Evolutionary conservation across 2,329 filamentous ascomycete genomes (phyloP).

Genomic region (Colletotrichum sidae): DNA sequence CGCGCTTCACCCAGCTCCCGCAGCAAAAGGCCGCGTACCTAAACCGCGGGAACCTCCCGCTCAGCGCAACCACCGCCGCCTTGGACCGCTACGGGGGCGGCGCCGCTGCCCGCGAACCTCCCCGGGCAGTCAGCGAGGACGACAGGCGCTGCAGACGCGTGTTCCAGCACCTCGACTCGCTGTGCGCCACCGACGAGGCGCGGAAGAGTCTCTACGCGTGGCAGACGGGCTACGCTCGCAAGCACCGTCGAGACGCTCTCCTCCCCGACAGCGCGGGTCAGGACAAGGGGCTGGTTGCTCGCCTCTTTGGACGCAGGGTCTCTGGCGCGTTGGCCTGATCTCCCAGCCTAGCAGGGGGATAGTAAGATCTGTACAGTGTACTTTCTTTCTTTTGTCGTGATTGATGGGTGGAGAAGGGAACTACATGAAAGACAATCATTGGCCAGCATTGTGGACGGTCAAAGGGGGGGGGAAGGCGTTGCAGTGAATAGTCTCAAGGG

Average conservation of each 20-base stretch:
- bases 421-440: no score
- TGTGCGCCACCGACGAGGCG: slow-evolving; percentile 62
- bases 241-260: slow-evolving; percentile 49
- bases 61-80: slow-evolving; percentile 30
- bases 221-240: slow-evolving; percentile 62
- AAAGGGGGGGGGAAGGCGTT: no score
- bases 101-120: slow-evolving; percentile 10
- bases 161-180: slow-evolving; percentile 58
- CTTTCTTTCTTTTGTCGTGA: no score
- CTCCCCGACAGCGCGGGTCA: slow-evolving; percentile 51
- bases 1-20: slow-evolving; percentile 10
- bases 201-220: slow-evolving; percentile 60
- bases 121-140: slow-evolving; percentile 25
- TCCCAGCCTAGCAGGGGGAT: no score
- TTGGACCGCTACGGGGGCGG: slow-evolving; percentile 22
- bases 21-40: slow-evolving; percentile 21
- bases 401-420: no score
- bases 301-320: slow-evolving; percentile 28
- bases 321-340: no score
- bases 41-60: slow-evolving; percentile 27
- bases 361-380: no score
- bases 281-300: slow-evolving; percentile 30
- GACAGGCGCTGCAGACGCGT: slow-evolving; percentile 42
- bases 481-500: no score
- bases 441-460: no score